Base-by-base conservation (phyloP, 73 alveolate genomes). In the Urostyla sp. region DNA sequence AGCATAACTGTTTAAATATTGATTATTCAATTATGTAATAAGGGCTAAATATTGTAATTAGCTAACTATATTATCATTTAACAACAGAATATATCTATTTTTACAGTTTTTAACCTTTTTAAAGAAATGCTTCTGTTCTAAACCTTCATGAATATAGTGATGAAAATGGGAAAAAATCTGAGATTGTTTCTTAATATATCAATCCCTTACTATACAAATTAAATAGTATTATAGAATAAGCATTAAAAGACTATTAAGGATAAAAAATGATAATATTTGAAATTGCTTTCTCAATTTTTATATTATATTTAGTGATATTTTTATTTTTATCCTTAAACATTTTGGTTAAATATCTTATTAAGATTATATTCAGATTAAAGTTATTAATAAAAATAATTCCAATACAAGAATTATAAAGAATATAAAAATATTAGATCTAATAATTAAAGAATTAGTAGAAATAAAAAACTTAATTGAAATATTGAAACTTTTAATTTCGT, bases 381-480 rank as follows among this genome's bases (percentile, higher is more conserved):
- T 57, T 63, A 13, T 24, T 63, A 23, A 32, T 63, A 1, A 63
- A 63, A 63, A 63, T 63, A 28, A 63, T 63, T 5, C 79, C 79
- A 38, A 60, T 60, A 28, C 61, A 63, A 20, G 79, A 63, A 38
- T 26, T 63, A 38, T 5, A 5, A 38, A 43, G 44, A 20, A 63
- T 63, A 26, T 21, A n/a, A 43, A 63, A 43, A 38, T 43, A 24
- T n/a, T 35, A 35, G 37, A 20, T 35, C 34, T 13, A 27, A 20
- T 13, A 59, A 59, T 15, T 31, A 59, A 11, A 59, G 43, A 6
- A 59, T n/a, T n/a, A n/a, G n/a, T n/a, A n/a, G n/a, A n/a, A n/a
- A n/a, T n/a, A n/a, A n/a, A n/a, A n/a, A n/a, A n/a, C n/a, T n/a
- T n/a, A n/a, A n/a, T n/a, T n/a, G n/a, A n/a, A n/a, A n/a, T n/a